Percentiles rank a stretch among this genome's conserved stretches.
Conservation (phyloP, 768 basidiomycete genomes). For the Suillus clintonianus region DNA sequence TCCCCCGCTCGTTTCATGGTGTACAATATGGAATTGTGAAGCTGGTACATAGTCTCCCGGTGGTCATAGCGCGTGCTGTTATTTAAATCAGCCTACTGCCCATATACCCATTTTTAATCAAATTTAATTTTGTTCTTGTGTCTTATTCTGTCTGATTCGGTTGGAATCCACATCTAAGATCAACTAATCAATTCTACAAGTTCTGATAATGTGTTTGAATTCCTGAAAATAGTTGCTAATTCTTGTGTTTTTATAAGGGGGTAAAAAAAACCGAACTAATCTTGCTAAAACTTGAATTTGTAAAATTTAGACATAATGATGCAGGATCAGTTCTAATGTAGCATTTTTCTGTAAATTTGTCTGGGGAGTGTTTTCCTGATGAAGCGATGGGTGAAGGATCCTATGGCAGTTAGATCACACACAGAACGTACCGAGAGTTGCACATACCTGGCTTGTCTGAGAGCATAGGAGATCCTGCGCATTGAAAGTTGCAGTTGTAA, state of each 20-base stretch:
- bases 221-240: background rate
- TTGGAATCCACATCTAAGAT: background rate
- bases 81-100: background rate
- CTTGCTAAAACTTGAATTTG: background rate
- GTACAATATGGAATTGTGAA: background rate
- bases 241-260: background rate
- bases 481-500: background rate
- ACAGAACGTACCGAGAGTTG: background rate
- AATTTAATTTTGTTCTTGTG: background rate
- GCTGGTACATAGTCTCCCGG: background rate
- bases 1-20: background rate
- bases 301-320: background rate
- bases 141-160: background rate
- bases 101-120: background rate
- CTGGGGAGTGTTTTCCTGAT: background rate
- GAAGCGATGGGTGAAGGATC: too few species aligned
- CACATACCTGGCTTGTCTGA: background rate
- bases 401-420: background rate
- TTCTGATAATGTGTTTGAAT: background rate
- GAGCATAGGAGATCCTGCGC: background rate
- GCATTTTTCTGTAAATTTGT: background rate
- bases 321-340: background rate
- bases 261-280: background rate
- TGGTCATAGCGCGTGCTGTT: background rate
- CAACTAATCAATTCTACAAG: background rate